These are phyloP conservation scores for Rhodomyrtus tomentosa DNA, from an alignment of 345 rosid genomes.

Conservation along the genomic window DNA sequence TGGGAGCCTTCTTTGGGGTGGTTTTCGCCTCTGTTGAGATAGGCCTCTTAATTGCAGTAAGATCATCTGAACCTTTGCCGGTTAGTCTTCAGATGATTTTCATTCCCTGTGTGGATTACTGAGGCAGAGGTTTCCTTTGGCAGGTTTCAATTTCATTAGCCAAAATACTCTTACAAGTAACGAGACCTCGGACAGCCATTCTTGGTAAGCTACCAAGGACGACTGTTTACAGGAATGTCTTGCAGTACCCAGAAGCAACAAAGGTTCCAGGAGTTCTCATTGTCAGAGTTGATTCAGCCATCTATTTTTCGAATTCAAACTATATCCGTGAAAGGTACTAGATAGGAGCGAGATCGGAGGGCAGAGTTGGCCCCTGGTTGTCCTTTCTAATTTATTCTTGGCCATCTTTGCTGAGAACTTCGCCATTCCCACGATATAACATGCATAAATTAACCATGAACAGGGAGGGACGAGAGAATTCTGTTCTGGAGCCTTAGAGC, in stretches of 20 bases:
- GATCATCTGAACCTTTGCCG: background rate
- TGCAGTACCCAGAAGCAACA: constrained; percentile 65
- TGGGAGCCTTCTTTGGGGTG: constrained; percentile 81
- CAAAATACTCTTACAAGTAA: constrained; percentile 78
- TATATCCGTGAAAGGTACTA: constrained; percentile 58
- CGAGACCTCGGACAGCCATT: constrained; percentile 66
- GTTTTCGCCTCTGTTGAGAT: constrained; percentile 54
- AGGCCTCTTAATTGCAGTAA: constrained; percentile 59
- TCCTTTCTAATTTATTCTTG: background rate
- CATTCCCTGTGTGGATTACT: background rate
- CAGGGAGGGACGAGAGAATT: background rate
- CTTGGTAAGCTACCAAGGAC: constrained; percentile 72
- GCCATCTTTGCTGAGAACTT: background rate
- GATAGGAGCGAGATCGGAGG: background rate
- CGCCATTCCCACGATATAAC: background rate
- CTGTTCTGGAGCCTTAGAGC: background rate
- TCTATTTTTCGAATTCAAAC: constrained; percentile 80
- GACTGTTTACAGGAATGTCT: constrained; percentile 49
- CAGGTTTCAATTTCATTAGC: constrained; percentile 77
- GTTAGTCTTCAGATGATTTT: background rate
- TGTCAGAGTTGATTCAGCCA: constrained; percentile 81
- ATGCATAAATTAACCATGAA: background rate
- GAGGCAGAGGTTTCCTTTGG: background rate
- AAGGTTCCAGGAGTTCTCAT: constrained; percentile 53
- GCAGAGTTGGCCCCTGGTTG: background rate